phyloP scores from a whole-genome alignment of 2,329 filamentous ascomycete species.

The Leptodontidium sp. region DNA sequence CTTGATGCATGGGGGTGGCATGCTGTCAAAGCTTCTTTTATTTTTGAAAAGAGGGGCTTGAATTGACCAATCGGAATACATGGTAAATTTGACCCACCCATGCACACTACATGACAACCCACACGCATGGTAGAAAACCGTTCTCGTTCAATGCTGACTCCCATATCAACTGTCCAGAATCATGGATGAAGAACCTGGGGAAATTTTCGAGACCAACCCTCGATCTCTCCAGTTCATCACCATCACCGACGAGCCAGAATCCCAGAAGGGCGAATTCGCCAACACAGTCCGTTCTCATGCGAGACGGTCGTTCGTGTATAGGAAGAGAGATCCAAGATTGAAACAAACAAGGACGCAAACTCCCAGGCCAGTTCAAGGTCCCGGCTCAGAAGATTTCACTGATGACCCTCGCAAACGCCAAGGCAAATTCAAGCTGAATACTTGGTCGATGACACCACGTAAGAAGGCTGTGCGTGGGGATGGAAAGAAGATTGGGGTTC shows the following conservation, averaged over 20 bases:
- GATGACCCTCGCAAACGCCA: not conserved
- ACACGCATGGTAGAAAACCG: no score
- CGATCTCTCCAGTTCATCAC: conserved; percentile 24
- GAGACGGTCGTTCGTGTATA: conserved; percentile 25
- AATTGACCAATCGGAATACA: no score
- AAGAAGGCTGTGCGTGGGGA: not conserved
- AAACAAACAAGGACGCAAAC: not conserved
- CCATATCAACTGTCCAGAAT: not conserved
- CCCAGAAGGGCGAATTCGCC: conserved; percentile 24
- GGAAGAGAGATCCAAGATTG: conserved; percentile 7
- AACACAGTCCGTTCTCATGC: conserved; percentile 26
- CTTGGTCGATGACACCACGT: not conserved
- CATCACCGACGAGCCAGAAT: conserved; percentile 19
- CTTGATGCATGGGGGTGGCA: no score
- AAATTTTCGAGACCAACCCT: not conserved
- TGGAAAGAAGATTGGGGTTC: not conserved
- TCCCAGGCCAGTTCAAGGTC: not conserved
- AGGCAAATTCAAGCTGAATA: not conserved
- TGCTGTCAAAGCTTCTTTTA: no score
- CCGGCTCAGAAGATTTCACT: not conserved
- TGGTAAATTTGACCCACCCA: no score
- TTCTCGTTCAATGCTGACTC: no score
- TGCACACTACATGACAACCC: no score
- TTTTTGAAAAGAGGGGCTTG: no score
- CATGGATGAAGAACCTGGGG: not conserved